Conservation (phyloP, 169 alveolate species). For the Plasmodium adleri region DNA sequence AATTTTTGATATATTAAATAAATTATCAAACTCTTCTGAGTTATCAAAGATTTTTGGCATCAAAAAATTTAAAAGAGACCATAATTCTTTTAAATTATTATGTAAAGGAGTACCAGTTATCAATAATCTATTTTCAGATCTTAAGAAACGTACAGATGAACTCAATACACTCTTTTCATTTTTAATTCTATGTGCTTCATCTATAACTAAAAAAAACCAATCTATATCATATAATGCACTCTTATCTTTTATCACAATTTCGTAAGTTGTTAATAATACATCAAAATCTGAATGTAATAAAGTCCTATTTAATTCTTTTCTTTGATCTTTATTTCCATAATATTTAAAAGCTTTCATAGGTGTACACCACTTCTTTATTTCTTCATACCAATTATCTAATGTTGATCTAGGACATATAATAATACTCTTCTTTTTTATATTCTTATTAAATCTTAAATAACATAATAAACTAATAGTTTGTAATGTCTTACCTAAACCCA, state of each 20-base stretch:
- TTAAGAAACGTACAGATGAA: conserved; percentile 88
- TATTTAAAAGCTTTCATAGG: conserved; percentile 94
- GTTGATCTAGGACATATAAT: conserved; percentile 98
- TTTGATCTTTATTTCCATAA: conserved; percentile 95
- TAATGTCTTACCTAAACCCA: conserved; percentile 99
- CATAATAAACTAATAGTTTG: conserved; percentile 96
- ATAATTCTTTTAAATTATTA: conserved; percentile 97
- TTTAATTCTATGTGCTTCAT: conserved; percentile 99
- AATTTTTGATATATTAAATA: conserved; percentile 90
- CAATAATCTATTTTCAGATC: conserved; percentile 95
- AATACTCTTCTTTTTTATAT: conserved; percentile 96
- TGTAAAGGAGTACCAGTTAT: conserved; percentile 99
- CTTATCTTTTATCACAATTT: conserved; percentile 94
- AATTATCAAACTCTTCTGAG: conserved; percentile 97
- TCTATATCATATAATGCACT: conserved; percentile 91
- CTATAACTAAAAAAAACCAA: conserved; percentile 98
- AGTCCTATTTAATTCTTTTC: conserved; percentile 82
- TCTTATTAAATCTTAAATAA: conserved; percentile 91
- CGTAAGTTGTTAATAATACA: conserved; percentile 96
- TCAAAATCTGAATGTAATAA: conserved; percentile 90
- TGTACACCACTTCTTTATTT: conserved; percentile 96
- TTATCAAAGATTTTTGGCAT: conserved; percentile 97
- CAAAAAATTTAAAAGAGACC: conserved; percentile 98
- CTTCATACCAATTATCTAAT: conserved; percentile 97
- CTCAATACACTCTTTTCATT: conserved; percentile 96